Conservation (phyloP, 164 flowering plant species). For the Brasenia schreberi region DNA sequence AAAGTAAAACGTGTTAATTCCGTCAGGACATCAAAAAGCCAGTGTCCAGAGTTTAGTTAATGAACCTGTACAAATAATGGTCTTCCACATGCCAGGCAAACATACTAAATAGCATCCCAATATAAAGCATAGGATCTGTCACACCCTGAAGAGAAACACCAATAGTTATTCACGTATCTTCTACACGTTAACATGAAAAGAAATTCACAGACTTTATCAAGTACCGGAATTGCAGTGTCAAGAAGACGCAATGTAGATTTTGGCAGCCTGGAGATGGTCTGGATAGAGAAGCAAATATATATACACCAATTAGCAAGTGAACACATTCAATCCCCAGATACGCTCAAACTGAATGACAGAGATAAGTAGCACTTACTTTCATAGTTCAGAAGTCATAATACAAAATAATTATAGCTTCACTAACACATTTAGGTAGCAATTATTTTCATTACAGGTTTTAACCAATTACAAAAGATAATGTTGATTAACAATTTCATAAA, state of each 20-base stretch:
- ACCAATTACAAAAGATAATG: too few species aligned
- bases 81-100: constrained; percentile 99
- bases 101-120: constrained; percentile 97
- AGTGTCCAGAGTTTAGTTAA: background rate
- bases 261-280: constrained; percentile 70
- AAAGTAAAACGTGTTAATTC: background rate
- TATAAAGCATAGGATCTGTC: constrained; percentile 98
- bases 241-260: constrained; percentile 74
- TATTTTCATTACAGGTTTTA: too few species aligned
- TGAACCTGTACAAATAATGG: constrained; percentile 90
- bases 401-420: too few species aligned
- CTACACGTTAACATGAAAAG: background rate
- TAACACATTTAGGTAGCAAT: too few species aligned
- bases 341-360: too few species aligned
- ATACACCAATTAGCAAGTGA: background rate
- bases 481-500: too few species aligned
- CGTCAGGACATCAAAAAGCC: background rate
- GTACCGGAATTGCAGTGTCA: constrained; percentile 80
- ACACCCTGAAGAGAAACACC: constrained; percentile 60
- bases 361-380: too few species aligned
- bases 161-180: background rate
- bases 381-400: too few species aligned
- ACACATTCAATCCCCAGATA: background rate
- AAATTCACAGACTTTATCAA: background rate
- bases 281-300: constrained; percentile 18